These are phyloP conservation scores for Sporobolus alterniflorus DNA, from an alignment of 202 grass and related monocot genomes.

Conservation along the genomic window DNA sequence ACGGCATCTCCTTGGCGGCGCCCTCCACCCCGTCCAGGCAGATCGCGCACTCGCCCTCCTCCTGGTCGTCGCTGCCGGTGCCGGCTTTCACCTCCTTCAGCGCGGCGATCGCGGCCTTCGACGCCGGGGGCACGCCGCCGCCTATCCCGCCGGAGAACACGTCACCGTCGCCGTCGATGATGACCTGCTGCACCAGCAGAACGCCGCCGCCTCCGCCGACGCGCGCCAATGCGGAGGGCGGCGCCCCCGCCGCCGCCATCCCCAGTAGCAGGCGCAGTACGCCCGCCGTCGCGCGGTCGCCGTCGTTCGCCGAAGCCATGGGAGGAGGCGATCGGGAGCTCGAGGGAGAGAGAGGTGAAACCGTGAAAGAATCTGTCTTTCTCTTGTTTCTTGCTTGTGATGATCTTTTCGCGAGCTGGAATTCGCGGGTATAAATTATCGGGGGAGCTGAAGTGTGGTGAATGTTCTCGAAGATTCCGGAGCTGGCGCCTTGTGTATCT, in stretches of 20 bases:
- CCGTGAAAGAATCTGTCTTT: slow-evolving; percentile 5
- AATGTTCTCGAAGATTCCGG: slow-evolving; percentile 54
- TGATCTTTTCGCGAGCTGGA: not conserved
- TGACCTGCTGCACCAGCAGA: slow-evolving; percentile 36
- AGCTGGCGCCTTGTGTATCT: slow-evolving; percentile 24
- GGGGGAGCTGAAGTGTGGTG: not conserved
- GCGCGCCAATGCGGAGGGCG: not conserved
- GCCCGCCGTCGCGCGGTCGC: slow-evolving; percentile 22
- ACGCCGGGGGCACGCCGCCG: slow-evolving; percentile 42
- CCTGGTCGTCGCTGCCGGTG: not conserved
- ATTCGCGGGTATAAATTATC: slow-evolving; percentile 1
- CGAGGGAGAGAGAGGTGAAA: not conserved
- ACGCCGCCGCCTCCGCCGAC: not conserved
- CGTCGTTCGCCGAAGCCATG: slow-evolving; percentile 40
- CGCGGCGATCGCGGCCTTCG: slow-evolving; percentile 62
- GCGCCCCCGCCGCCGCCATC: not conserved
- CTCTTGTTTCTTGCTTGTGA: not conserved
- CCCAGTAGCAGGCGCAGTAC: slow-evolving; percentile 46
- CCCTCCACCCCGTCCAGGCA: slow-evolving; percentile 66
- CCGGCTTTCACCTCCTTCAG: slow-evolving; percentile 56
- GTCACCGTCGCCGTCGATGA: slow-evolving; percentile 33
- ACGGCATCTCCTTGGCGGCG: slow-evolving; percentile 81
- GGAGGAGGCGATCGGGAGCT: not conserved
- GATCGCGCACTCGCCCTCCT: slow-evolving; percentile 54
- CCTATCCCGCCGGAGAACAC: slow-evolving; percentile 39